Evolutionary conservation across 345 rosid species (phyloP).

Genomic region (Salix arbutifolia): DNA sequence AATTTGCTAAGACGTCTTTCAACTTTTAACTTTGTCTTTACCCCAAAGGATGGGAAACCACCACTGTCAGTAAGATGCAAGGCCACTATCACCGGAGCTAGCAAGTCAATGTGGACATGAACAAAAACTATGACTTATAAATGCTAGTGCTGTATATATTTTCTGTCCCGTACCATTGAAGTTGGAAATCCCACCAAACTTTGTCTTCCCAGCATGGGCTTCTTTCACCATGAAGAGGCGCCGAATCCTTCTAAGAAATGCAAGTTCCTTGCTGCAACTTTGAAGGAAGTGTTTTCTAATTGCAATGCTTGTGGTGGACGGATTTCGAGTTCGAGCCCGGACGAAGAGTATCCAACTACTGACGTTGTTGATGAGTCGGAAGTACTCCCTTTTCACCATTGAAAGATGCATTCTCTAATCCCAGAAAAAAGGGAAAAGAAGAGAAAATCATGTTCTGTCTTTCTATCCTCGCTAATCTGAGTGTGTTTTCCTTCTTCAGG

Average conservation of each 20-base stretch:
- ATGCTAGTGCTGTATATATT: conserved; percentile 5
- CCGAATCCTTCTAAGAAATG: conserved; percentile 38
- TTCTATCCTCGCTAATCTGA: neutral
- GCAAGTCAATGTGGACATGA: conserved; percentile 29
- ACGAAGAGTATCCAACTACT: conserved; percentile 30
- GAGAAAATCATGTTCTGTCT: neutral
- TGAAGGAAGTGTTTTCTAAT: conserved; percentile 52
- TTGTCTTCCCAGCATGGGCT: conserved; percentile 38
- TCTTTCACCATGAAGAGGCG: conserved; percentile 50
- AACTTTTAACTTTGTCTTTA: conserved; percentile 46
- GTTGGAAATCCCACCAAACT: conserved; percentile 1
- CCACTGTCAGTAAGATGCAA: conserved; percentile 38
- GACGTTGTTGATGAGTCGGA: conserved; percentile 48
- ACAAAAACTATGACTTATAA: conserved; percentile 12
- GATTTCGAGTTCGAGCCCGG: conserved; percentile 32
- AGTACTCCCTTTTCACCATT: conserved; percentile 20
- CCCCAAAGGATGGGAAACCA: conserved; percentile 42
- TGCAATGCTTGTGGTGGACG: conserved; percentile 38
- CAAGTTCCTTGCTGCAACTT: conserved; percentile 39
- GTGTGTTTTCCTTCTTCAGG: conserved; percentile 28
- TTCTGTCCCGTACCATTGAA: neutral
- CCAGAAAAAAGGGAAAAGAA: too few relatives aligned
- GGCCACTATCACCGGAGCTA: conserved; percentile 30
- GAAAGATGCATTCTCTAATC: neutral
- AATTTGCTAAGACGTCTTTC: conserved; percentile 27